Conservation (phyloP, 352 stramenopile genomes). For the Globisporangium spiculum region DNA sequence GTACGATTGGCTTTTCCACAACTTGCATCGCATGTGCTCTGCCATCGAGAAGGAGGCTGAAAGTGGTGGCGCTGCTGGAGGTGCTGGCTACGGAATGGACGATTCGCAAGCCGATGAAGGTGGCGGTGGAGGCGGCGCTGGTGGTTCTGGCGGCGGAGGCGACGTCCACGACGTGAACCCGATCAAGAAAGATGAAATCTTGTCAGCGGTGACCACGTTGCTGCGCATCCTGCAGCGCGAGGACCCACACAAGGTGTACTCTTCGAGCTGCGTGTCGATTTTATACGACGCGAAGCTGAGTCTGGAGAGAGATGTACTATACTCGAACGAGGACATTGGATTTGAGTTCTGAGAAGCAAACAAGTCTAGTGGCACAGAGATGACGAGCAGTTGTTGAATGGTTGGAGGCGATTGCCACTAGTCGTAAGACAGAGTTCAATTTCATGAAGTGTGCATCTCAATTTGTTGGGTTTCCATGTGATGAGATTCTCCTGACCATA, state of each 20-base stretch:
- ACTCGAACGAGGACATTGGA: conserved; percentile 74
- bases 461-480: no score
- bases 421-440: no score
- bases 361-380: background rate
- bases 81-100: conserved; percentile 25
- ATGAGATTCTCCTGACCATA: no score
- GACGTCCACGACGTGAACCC: conserved; percentile 83
- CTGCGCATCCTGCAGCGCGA: conserved; percentile 69
- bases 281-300: conserved; percentile 83
- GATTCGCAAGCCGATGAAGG: conserved; percentile 23
- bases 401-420: no score
- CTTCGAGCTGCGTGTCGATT: conserved; percentile 65
- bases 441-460: no score
- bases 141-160: conserved; percentile 16
- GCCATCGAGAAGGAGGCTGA: conserved; percentile 61
- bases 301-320: conserved; percentile 76
- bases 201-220: conserved; percentile 71
- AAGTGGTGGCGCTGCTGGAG: background rate
- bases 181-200: conserved; percentile 77
- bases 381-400: background rate
- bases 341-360: conserved; percentile 43
- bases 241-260: conserved; percentile 58
- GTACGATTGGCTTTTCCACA: conserved; percentile 89
- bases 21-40: conserved; percentile 79
- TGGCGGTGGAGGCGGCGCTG: conserved; percentile 19